Base-by-base conservation (phyloP, 208 protist species). In the Trypanosoma congolense region DNA sequence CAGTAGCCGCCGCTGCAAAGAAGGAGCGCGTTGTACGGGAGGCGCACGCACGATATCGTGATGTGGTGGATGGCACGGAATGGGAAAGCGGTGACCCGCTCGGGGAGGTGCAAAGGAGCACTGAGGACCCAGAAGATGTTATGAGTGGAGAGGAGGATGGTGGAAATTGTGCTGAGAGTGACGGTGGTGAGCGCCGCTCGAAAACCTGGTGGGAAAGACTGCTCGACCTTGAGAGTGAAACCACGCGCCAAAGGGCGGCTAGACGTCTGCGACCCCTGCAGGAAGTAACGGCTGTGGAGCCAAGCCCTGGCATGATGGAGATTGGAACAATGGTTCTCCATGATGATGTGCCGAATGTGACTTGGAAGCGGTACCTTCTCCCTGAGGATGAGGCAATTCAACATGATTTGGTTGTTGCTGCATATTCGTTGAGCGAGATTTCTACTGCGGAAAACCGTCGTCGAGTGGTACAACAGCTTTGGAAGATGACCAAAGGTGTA, bases 231-330 rank as follows among this genome's bases (percentile, higher is more conserved):
- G 77, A 93, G 65, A 71, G 40, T 46, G 69, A 76, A 36, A 70
- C 70, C 5, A 73, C 75, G 21, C 48, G 74, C 38, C 40, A 66
- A 48, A 65, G 69, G 30, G 87, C 78, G 3, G 50, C 70, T 22
- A 71, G 67, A 54, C 77, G 87, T 18, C 73, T 93, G 46, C 73
- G 70, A 54, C 87, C 87, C 31, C 71, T 93, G 29, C 87, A 93
- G 68, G 71, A 84, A 58, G 63, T 93, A 28, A 89, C 74, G 1
- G 87, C 82, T 1, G 77, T 93, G 21, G 87, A 93, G 73, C 87
- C 87, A 35, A 89, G 80, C 48, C 83, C 82, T 3, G 87, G 87
- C 21, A 93, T 93, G 87, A 91, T 93, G 79, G 82, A 93, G 68
- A 90, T 91, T 24, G 87, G 81, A 16, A 91, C 82, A 22, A 89